These are phyloP conservation scores for Plasmodium knowlesi DNA, from an alignment of 169 alveolate genomes.

Conservation along the genomic window DNA sequence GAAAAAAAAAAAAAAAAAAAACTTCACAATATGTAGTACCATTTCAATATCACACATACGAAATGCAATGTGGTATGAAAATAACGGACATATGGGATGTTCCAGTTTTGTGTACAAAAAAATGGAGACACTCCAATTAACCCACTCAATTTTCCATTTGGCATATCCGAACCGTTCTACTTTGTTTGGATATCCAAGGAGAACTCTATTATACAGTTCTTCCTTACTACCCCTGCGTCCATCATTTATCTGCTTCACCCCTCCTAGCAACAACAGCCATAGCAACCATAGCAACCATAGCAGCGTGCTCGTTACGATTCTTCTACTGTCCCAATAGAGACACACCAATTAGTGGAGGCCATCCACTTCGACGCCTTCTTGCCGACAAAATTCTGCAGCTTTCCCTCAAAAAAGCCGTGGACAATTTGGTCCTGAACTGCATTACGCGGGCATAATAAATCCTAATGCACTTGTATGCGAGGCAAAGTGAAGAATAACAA, in stretches of 20 bases:
- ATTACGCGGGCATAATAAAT: not conserved
- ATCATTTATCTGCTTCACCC: not conserved
- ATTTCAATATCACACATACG: not conserved
- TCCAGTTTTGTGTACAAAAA: not conserved
- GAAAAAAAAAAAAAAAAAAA: not conserved
- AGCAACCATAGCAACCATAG: not conserved
- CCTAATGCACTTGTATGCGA: not conserved
- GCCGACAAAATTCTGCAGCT: not conserved
- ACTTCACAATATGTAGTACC: not conserved
- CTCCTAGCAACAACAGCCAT: not conserved
- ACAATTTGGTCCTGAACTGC: not conserved
- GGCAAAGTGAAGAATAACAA: not conserved
- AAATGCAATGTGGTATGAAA: not conserved
- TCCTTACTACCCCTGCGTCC: not conserved
- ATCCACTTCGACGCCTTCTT: not conserved
- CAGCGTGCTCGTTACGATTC: not conserved
- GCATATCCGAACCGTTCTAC: not conserved
- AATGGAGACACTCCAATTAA: not conserved
- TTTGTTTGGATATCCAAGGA: not conserved
- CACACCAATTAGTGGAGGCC: not conserved
- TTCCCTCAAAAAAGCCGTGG: not conserved
- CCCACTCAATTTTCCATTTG: not conserved
- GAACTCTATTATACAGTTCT: not conserved
- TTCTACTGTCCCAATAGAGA: not conserved
- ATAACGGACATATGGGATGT: not conserved